These are phyloP conservation scores for Abrus precatorius DNA, from an alignment of 306 rosid species.

Conservation along the genomic window DNA sequence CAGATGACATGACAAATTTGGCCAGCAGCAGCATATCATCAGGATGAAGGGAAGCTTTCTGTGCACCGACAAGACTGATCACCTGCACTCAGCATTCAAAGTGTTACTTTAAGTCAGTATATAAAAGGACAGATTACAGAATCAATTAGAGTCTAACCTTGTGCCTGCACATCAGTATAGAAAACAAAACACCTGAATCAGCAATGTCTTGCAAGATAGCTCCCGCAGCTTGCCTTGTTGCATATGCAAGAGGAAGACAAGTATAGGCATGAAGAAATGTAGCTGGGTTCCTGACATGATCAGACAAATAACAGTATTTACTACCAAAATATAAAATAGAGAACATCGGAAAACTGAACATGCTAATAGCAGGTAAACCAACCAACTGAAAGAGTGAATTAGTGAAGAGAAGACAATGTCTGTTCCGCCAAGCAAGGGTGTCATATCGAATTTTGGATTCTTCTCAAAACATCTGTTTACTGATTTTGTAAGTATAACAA, in stretches of 20 bases:
- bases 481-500: slow-evolving; percentile 92
- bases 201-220: slow-evolving; percentile 96
- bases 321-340: slow-evolving; percentile 10
- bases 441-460: slow-evolving; percentile 98
- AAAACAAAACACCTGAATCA: slow-evolving; percentile 94
- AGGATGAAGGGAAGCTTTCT: slow-evolving; percentile 98
- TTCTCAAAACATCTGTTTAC: slow-evolving; percentile 95
- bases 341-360: slow-evolving; percentile 21
- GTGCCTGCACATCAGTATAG: slow-evolving; percentile 95
- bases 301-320: slow-evolving; percentile 46
- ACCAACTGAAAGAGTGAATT: slow-evolving; percentile 94
- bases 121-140: not conserved
- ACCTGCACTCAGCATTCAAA: slow-evolving; percentile 72
- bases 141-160: slow-evolving; percentile 62
- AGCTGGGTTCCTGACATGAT: slow-evolving; percentile 84
- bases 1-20: slow-evolving; percentile 94
- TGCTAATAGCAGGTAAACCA: slow-evolving; percentile 59
- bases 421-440: slow-evolving; percentile 97
- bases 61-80: slow-evolving; percentile 96
- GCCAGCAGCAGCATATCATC: slow-evolving; percentile 94
- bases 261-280: slow-evolving; percentile 98
- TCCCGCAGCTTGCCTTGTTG: slow-evolving; percentile 96
- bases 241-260: slow-evolving; percentile 95
- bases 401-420: slow-evolving; percentile 91
- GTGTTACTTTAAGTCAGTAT: slow-evolving; percentile 44